These are phyloP conservation scores for Annulohypoxylon stygium DNA, from an alignment of 495 filamentous ascomycete genomes.

Conservation along the genomic window DNA sequence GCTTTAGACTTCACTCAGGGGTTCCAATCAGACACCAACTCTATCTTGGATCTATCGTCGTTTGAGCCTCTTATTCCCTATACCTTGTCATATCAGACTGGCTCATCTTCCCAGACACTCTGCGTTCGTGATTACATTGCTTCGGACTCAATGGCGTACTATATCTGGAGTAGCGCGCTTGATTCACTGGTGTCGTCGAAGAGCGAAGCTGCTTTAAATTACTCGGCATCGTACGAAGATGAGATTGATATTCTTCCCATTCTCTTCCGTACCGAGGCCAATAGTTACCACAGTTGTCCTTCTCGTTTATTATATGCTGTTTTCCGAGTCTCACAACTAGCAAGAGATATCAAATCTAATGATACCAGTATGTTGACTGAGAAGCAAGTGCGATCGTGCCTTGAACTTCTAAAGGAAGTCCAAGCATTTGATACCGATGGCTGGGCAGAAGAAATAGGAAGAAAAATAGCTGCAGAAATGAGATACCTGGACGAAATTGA, in stretches of 20 bases:
- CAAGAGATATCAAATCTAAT: slow-evolving; percentile 33
- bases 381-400: slow-evolving; percentile 39
- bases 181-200: slow-evolving; percentile 57
- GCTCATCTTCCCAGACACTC: slow-evolving; percentile 18
- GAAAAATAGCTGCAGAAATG: slow-evolving; percentile 25
- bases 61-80: slow-evolving; percentile 20
- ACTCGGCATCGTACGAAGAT: slow-evolving; percentile 38
- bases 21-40: not conserved
- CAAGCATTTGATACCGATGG: slow-evolving; percentile 50
- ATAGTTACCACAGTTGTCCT: slow-evolving; percentile 63
- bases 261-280: slow-evolving; percentile 57
- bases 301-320: slow-evolving; percentile 56
- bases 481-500: slow-evolving; percentile 52
- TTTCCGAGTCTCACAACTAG: slow-evolving; percentile 53
- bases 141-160: slow-evolving; percentile 56
- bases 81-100: not conserved
- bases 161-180: slow-evolving; percentile 52
- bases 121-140: slow-evolving; percentile 56
- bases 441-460: slow-evolving; percentile 56
- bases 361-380: slow-evolving; percentile 19
- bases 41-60: slow-evolving; percentile 28
- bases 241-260: slow-evolving; percentile 51
- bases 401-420: slow-evolving; percentile 50
- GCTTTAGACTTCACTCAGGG: not conserved
- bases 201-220: slow-evolving; percentile 30